phyloP scores from a whole-genome alignment of 2,329 filamentous ascomycete species.

The Neonectria magnoliae region DNA sequence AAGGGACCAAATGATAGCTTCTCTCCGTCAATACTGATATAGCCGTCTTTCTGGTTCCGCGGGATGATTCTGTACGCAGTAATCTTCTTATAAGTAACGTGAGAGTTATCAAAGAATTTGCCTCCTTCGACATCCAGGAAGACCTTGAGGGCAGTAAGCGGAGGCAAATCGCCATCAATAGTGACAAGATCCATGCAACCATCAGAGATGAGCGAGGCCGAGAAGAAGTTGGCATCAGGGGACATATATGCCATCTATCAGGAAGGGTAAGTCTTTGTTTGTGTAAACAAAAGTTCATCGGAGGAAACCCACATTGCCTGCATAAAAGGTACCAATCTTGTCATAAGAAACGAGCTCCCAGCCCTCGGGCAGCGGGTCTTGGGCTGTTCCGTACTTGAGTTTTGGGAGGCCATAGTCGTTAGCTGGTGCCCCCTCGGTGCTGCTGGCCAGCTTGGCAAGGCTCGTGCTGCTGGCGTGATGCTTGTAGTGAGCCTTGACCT shows the following conservation, averaged over 20 bases:
- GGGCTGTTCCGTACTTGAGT: constrained; percentile 81
- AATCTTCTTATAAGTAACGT: constrained; percentile 85
- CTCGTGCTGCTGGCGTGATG: constrained; percentile 52
- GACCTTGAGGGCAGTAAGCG: constrained; percentile 72
- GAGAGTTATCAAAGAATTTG: constrained; percentile 80
- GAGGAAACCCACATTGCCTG: constrained; percentile 75
- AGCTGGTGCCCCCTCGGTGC: constrained; percentile 39
- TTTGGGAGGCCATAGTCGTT: constrained; percentile 70
- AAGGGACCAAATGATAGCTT: constrained; percentile 86
- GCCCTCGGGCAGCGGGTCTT: constrained; percentile 77
- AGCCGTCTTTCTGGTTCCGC: constrained; percentile 75
- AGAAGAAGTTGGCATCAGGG: constrained; percentile 86
- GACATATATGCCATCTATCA: constrained; percentile 88
- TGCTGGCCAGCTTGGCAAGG: constrained; percentile 35
- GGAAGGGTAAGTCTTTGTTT: constrained; percentile 28
- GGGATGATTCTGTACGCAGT: constrained; percentile 88
- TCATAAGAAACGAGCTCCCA: constrained; percentile 81
- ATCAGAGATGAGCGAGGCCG: constrained; percentile 82
- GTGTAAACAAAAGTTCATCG: neutral
- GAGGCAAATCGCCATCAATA: constrained; percentile 79
- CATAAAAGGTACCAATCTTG: constrained; percentile 91
- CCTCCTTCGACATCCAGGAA: constrained; percentile 77
- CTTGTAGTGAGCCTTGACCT: constrained; percentile 78
- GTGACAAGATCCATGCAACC: constrained; percentile 87
- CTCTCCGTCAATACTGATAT: constrained; percentile 95